A percentile compares a stretch with the other conserved stretches of the same genome.
These are phyloP conservation scores for Fusarium sp. DNA, from an alignment of 2,329 filamentous ascomycete genomes.

Conservation along the genomic window DNA sequence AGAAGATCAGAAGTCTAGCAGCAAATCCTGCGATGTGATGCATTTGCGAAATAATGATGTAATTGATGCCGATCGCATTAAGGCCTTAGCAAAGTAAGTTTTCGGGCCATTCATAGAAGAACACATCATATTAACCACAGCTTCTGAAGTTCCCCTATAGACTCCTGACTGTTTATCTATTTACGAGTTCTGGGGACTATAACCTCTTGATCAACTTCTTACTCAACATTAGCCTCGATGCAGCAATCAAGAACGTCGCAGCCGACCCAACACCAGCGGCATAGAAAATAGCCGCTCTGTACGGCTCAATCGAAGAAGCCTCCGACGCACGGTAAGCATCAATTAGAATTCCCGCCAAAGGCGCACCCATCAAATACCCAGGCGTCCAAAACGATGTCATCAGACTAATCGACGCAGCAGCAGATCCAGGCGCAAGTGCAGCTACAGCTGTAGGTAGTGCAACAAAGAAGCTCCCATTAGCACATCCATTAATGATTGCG, in stretches of 20 bases:
- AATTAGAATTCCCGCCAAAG: slow-evolving; percentile 3
- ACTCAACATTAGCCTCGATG: neutral
- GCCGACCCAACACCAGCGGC: neutral
- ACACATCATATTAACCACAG: too few relatives aligned
- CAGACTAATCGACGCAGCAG: neutral
- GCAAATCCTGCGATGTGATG: too few relatives aligned
- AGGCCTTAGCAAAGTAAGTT: too few relatives aligned
- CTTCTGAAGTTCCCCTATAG: too few relatives aligned
- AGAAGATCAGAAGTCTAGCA: too few relatives aligned
- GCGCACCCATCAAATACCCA: neutral
- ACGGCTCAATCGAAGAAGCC: slow-evolving; percentile 2
- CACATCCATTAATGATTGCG: neutral
- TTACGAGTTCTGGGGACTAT: neutral
- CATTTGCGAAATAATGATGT: too few relatives aligned
- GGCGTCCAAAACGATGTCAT: slow-evolving; percentile 16
- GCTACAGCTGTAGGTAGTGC: slow-evolving; percentile 21
- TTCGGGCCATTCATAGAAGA: too few relatives aligned
- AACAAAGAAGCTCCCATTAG: slow-evolving; percentile 18
- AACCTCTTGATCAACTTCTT: neutral
- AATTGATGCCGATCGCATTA: too few relatives aligned
- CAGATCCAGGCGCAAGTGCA: neutral
- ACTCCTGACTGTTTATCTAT: too few relatives aligned
- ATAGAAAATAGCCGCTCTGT: slow-evolving; percentile 8
- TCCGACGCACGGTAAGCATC: neutral
- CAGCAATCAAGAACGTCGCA: neutral